These are phyloP conservation scores for Porcisia hertigi DNA, from an alignment of 208 protist species.

Conservation along the genomic window DNA sequence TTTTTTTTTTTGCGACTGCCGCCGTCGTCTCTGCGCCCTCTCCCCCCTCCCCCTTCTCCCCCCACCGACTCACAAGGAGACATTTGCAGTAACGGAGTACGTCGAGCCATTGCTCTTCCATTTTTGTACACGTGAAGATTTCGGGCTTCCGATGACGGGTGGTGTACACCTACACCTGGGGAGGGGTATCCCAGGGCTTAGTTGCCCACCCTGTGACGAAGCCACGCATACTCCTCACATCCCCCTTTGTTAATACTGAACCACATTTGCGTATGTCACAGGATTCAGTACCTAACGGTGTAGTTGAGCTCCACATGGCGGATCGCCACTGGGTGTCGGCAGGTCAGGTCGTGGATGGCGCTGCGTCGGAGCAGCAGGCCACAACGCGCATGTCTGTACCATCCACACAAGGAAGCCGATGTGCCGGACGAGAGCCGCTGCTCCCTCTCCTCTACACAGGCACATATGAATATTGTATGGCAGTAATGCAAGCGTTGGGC, in stretches of 20 bases:
- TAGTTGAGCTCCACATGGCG: neutral
- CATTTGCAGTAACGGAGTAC: neutral
- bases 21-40: neutral
- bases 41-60: too few species aligned
- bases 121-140: neutral
- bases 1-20: neutral
- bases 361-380: neutral
- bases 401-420: too few species aligned
- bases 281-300: neutral
- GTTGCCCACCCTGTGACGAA: neutral
- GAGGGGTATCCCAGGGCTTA: neutral
- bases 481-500: too few species aligned
- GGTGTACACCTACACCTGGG: neutral
- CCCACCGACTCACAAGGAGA: neutral
- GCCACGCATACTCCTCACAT: neutral
- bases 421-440: too few species aligned
- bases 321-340: neutral
- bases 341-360: neutral
- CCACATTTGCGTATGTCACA: neutral
- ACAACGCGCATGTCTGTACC: neutral
- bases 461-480: too few species aligned
- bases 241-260: neutral
- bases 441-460: too few species aligned
- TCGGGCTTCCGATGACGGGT: neutral
- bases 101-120: too few species aligned